Percentiles rank a stretch among this genome's conserved stretches.
These are phyloP conservation scores for Dryas integrifolia DNA, from an alignment of 331 rosid genomes.

Conservation along the genomic window DNA sequence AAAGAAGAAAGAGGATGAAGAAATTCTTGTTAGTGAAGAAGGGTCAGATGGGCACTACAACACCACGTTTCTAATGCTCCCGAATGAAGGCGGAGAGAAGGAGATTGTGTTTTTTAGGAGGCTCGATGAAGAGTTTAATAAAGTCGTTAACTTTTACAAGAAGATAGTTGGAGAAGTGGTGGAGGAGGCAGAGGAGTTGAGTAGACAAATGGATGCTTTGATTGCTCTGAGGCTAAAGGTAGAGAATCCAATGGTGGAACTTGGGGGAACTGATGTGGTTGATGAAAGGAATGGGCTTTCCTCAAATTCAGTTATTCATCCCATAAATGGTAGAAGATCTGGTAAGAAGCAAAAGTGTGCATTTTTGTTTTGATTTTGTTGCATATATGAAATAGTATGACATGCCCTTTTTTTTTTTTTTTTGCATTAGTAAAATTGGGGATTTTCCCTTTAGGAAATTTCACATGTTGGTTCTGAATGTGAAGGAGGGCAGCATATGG, in stretches of 20 bases:
- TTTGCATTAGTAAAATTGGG: background rate
- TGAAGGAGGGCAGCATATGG: constrained; percentile 44
- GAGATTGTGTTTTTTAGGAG: constrained; percentile 50
- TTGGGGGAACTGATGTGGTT: constrained; percentile 5
- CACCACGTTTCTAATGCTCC: constrained; percentile 45
- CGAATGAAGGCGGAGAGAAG: constrained; percentile 42
- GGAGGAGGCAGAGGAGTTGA: constrained; percentile 64
- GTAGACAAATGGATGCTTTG: constrained; percentile 64
- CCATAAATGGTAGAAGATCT: constrained; percentile 19
- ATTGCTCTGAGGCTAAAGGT: constrained; percentile 66
- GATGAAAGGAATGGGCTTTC: constrained; percentile 20
- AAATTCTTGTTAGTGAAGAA: constrained; percentile 37
- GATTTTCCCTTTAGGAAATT: background rate
- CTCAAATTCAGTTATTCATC: constrained; percentile 25
- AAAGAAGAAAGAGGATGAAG: constrained; percentile 46
- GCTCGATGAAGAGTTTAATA: constrained; percentile 70
- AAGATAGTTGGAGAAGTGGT: constrained; percentile 42
- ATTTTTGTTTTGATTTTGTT: background rate
- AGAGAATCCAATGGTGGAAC: constrained; percentile 37
- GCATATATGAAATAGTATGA: too few species aligned
- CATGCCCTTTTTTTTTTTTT: background rate
- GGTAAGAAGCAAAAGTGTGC: constrained; percentile 31
- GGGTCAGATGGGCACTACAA: constrained; percentile 40
- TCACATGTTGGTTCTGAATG: background rate
- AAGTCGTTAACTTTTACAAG: constrained; percentile 57